phyloP scores from a whole-genome alignment of 2,329 filamentous ascomycete species.

The Epicoccum nigrum region DNA sequence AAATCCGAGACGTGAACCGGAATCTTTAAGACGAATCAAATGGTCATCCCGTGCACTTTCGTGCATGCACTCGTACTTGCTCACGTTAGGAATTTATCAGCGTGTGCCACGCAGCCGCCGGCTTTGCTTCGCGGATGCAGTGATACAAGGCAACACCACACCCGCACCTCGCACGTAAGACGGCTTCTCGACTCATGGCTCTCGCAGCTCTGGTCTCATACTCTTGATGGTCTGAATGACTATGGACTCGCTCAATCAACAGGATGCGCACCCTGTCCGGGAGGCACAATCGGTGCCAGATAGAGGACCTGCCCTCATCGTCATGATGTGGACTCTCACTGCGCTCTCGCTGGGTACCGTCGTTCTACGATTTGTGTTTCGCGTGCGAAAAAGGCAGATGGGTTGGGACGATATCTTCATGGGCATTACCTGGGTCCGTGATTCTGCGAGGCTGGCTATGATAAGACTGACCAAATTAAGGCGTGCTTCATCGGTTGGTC shows the following conservation, averaged over 20 bases:
- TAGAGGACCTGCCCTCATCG: constrained; percentile 5
- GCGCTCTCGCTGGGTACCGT: not conserved
- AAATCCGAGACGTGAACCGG: too few species aligned
- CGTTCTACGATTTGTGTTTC: constrained; percentile 1
- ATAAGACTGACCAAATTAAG: not conserved
- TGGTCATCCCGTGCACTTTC: too few species aligned
- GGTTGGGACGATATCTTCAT: constrained; percentile 11
- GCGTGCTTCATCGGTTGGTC: constrained; percentile 11
- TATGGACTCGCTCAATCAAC: not conserved
- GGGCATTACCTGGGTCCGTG: constrained; percentile 3
- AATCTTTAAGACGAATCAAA: too few species aligned
- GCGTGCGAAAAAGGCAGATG: not conserved
- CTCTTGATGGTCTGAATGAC: not conserved
- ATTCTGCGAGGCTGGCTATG: not conserved
- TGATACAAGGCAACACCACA: too few species aligned
- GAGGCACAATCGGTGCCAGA: not conserved
- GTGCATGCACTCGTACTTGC: too few species aligned
- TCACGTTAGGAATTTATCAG: too few species aligned
- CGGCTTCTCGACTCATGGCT: not conserved
- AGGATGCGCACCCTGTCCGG: not conserved
- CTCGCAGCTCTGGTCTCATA: too few species aligned
- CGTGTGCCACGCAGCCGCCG: too few species aligned
- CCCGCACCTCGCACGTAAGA: not conserved
- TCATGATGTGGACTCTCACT: constrained; percentile 9
- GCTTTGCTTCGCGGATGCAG: too few species aligned